phyloP scores from a whole-genome alignment of 805 yeast species.

The Aciculoconidium aculeatum region DNA sequence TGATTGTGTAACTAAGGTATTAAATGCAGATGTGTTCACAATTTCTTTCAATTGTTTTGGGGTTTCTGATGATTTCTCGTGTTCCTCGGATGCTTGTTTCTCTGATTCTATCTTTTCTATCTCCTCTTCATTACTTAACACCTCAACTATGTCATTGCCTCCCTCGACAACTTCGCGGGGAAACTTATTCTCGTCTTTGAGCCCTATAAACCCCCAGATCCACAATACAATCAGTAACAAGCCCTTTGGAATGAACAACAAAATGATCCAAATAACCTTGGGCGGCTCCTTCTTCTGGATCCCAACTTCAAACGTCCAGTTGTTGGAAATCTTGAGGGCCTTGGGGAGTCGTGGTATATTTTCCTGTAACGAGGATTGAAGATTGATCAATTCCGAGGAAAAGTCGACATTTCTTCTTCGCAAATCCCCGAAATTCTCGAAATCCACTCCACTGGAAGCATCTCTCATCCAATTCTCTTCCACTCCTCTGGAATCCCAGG shows the following conservation, averaged over 20 bases:
- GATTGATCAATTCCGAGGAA: conserved; percentile 9
- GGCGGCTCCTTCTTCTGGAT: conserved; percentile 19
- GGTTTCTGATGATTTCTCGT: too few relatives aligned
- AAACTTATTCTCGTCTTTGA: too few relatives aligned
- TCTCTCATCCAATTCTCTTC: too few relatives aligned
- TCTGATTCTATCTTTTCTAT: conserved; percentile 1
- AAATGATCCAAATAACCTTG: conserved; percentile 41
- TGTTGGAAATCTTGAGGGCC: conserved; percentile 33
- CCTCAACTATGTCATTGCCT: too few relatives aligned
- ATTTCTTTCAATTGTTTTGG: too few relatives aligned
- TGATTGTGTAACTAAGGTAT: too few relatives aligned
- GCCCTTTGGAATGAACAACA: conserved; percentile 47
- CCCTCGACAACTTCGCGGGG: too few relatives aligned
- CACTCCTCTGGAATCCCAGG: conserved; percentile 8
- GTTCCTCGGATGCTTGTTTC: neutral
- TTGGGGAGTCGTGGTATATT: conserved; percentile 33
- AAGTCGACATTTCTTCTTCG: too few relatives aligned
- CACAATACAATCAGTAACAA: too few relatives aligned
- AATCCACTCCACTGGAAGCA: conserved; percentile 9
- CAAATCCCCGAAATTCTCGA: conserved; percentile 8
- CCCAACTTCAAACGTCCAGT: conserved; percentile 41
- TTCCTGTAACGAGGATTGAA: conserved; percentile 23
- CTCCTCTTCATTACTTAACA: too few relatives aligned
- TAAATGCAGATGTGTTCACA: too few relatives aligned
- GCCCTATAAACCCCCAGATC: too few relatives aligned